Evolutionary conservation across 2,329 filamentous ascomycete species (phyloP), one percentile per base, ranked within the genome.

Genomic region (Aureobasidium sp.): DNA sequence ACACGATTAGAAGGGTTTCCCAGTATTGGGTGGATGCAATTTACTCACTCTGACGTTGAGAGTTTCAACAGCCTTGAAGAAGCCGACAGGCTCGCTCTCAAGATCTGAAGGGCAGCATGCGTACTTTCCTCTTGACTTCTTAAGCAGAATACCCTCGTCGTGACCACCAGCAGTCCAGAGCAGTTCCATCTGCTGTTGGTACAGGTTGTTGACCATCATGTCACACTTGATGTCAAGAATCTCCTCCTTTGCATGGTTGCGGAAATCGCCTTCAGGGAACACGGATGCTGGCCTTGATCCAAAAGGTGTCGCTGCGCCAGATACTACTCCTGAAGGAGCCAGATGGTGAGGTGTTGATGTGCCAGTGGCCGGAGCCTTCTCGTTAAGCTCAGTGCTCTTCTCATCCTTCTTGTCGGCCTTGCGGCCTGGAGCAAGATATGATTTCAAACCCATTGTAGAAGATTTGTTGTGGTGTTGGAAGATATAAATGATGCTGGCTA

Each of bases 121-220:
- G 66, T 82, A 85, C 29, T 75, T 70, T n/a, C 77, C 77, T 63
- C 78, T 76, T 0, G 72, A 68, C 67, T 79, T 81, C 72, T 84
- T 84, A 59, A 85, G 69, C 2, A 84, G 74, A 1, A 83, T 80
- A 66, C 82, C 83, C 71, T 85, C 82, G 13, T 80, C 79, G 12
- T 74, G 68, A 26, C 71, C 73, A 59, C 77, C 77, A 27, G 72
- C 73, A 3, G 76, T 78, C 82, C 82, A 84, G 36, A 81, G 70
- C 61, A 73, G 76, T 69, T 86, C 82, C 65, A 84, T 76, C 65
- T 87, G 84, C 68, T 84, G 81, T 63, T 84, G 81, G 69, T 85
- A 82, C 2, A 87, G 77, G 79, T 81, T 87, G 67, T 82, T 85
- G 67, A 84, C 84, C 78, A 86, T 83, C 65, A 87, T 80, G 69